These are phyloP conservation scores for Cercospora beticola DNA, from an alignment of 2,329 filamentous ascomycete genomes.

Conservation along the genomic window DNA sequence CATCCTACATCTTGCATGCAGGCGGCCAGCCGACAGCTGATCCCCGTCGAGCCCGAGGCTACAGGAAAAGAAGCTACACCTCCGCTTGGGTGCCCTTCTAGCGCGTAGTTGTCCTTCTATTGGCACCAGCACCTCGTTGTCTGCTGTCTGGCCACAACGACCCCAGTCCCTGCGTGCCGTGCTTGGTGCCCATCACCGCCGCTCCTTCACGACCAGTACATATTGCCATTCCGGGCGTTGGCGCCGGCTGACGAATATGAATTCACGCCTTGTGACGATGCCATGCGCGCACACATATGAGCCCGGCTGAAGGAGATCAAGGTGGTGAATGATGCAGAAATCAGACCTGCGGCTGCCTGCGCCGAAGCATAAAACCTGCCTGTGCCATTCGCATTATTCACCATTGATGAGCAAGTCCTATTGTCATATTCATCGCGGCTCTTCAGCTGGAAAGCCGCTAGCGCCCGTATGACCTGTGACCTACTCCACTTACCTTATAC, in stretches of 20 bases:
- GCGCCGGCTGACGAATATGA: conserved; percentile 18
- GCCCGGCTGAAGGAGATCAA: background rate
- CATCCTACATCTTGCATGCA: conserved; percentile 20
- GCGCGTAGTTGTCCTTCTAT: conserved; percentile 17
- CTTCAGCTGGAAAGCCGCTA: conserved; percentile 4
- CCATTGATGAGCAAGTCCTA: conserved; percentile 7
- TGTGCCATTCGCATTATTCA: conserved; percentile 11
- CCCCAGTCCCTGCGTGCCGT: conserved; percentile 18
- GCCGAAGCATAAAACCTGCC: conserved; percentile 20
- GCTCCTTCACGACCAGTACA: conserved; percentile 12
- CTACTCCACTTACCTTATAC: conserved; percentile 3
- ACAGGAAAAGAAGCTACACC: conserved; percentile 11
- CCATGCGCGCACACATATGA: conserved; percentile 20
- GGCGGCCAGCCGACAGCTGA: conserved; percentile 9
- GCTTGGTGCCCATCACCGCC: conserved; percentile 16
- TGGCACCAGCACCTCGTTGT: conserved; percentile 14
- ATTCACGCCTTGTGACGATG: conserved; percentile 28
- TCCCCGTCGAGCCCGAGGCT: conserved; percentile 12
- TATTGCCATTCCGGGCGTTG: conserved; percentile 20
- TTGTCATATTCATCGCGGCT: conserved; percentile 11
- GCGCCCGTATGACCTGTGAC: conserved; percentile 8
- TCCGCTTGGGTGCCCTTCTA: conserved; percentile 5
- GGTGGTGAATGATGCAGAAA: conserved; percentile 1
- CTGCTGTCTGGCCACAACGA: conserved; percentile 12
- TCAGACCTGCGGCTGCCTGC: background rate